Evolutionary conservation across 345 rosid species (phyloP).

Genomic region (Citrus inodora): DNA sequence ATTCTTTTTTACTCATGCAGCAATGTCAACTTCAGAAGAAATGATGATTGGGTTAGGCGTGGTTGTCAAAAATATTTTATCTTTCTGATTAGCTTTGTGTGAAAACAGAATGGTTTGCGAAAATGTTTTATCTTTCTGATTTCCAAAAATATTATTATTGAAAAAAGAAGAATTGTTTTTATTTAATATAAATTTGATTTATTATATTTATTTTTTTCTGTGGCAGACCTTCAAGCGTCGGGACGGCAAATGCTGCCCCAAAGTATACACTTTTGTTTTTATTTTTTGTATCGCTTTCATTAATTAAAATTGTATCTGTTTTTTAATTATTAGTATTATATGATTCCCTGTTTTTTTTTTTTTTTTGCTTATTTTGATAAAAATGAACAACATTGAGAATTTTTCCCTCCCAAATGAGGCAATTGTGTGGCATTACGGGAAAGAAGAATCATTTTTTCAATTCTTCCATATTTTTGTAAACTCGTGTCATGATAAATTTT

Average conservation of each 20-base stretch:
- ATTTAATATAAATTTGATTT: neutral
- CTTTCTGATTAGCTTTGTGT: too few relatives aligned
- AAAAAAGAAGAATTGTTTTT: neutral
- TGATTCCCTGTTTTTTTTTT: neutral
- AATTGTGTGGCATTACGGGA: neutral
- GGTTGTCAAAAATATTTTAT: too few relatives aligned
- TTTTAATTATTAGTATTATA: neutral
- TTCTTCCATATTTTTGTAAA: too few relatives aligned
- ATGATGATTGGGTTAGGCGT: too few relatives aligned
- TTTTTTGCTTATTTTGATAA: neutral
- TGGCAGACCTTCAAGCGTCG: constrained; percentile 82
- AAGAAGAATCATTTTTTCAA: neutral
- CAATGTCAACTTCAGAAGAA: too few relatives aligned
- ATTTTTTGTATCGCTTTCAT: neutral
- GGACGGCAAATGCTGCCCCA: constrained; percentile 90
- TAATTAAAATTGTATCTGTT: neutral
- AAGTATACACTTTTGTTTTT: constrained; percentile 28
- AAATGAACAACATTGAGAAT: neutral
- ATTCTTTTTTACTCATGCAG: too few relatives aligned
- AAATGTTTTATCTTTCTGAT: too few relatives aligned
- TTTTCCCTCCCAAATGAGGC: neutral
- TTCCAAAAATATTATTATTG: neutral
- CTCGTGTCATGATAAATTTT: neutral
- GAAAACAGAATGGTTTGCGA: too few relatives aligned
- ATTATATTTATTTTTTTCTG: neutral